phyloP scores from a whole-genome alignment of 78 protist genomes.

The Chrysochromulina parva region DNA sequence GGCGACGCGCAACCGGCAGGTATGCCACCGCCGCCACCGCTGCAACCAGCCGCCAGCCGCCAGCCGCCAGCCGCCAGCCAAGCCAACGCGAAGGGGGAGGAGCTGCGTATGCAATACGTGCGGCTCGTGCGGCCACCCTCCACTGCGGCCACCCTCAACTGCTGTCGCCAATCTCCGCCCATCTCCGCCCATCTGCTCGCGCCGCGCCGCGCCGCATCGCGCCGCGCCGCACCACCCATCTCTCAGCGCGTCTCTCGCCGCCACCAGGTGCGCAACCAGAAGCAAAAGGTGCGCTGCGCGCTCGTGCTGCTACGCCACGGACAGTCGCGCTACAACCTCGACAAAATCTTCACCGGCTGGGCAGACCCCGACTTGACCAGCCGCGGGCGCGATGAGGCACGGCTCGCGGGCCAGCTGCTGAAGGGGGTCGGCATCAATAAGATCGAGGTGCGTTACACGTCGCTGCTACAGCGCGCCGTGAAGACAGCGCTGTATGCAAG shows the following conservation, averaged over 20 bases:
- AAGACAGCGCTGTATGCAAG: slow-evolving; percentile 57
- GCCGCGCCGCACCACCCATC: too few relatives aligned
- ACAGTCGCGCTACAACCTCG: slow-evolving; percentile 74
- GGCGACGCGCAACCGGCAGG: too few relatives aligned
- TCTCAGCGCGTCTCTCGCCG: too few relatives aligned
- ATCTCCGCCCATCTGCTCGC: background rate
- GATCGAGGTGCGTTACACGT: slow-evolving; percentile 82
- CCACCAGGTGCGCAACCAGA: too few relatives aligned
- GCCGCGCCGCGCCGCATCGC: background rate
- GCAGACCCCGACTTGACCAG: slow-evolving; percentile 82
- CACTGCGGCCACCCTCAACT: too few relatives aligned
- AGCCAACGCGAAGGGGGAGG: too few relatives aligned
- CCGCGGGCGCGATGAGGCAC: slow-evolving; percentile 79
- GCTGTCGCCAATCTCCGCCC: background rate
- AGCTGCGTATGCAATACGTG: too few relatives aligned
- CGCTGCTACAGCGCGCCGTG: slow-evolving; percentile 84
- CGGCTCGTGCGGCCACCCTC: too few relatives aligned
- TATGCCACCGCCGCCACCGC: too few relatives aligned
- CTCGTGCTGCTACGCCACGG: slow-evolving; percentile 82
- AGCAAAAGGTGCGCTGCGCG: background rate
- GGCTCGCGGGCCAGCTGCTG: slow-evolving; percentile 70
- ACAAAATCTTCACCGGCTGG: slow-evolving; percentile 89
- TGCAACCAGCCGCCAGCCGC: too few relatives aligned
- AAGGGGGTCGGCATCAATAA: background rate
- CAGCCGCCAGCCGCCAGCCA: too few relatives aligned